Percentiles rank a stretch among this genome's conserved stretches.
phyloP scores from a whole-genome alignment of 805 yeast species.

The Schwanniomyces polymorphus region DNA sequence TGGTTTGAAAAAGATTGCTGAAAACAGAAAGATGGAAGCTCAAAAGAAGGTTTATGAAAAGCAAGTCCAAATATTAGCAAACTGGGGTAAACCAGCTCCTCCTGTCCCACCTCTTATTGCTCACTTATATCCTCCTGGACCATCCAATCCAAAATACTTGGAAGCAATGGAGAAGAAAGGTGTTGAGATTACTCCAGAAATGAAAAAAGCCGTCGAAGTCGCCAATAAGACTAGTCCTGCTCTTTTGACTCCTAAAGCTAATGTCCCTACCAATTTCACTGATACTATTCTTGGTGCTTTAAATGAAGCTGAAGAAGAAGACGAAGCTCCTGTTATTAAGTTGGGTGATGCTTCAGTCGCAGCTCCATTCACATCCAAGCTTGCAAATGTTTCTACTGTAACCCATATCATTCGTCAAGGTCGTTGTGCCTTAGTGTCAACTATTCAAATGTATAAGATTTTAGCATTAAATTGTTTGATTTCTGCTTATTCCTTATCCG shows the following conservation, averaged over 20 bases:
- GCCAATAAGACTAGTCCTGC: slow-evolving; percentile 45
- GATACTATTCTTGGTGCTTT: slow-evolving; percentile 61
- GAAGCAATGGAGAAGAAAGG: slow-evolving; percentile 86
- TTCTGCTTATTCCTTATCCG: slow-evolving; percentile 93
- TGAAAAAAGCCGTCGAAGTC: slow-evolving; percentile 56
- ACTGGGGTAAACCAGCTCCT: slow-evolving; percentile 84
- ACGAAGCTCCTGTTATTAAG: slow-evolving; percentile 90
- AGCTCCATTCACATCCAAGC: slow-evolving; percentile 96
- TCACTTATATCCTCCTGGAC: slow-evolving; percentile 95
- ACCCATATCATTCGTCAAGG: slow-evolving; percentile 96
- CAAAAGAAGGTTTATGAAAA: slow-evolving; percentile 72
- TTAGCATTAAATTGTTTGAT: slow-evolving; percentile 95
- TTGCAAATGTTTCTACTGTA: slow-evolving; percentile 88
- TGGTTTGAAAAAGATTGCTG: slow-evolving; percentile 85
- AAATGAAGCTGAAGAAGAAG: slow-evolving; percentile 59
- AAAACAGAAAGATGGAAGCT: slow-evolving; percentile 67
- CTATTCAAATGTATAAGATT: slow-evolving; percentile 98
- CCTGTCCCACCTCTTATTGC: slow-evolving; percentile 87
- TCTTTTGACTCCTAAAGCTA: slow-evolving; percentile 29
- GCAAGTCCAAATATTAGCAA: slow-evolving; percentile 73
- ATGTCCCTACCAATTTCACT: slow-evolving; percentile 40
- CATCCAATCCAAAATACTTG: slow-evolving; percentile 82
- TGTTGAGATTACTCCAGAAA: slow-evolving; percentile 72
- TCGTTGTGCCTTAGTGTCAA: slow-evolving; percentile 94
- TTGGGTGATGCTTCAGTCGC: slow-evolving; percentile 99